Conservation (phyloP, 768 basidiomycete species). For the Amanita polypyramis region DNA sequence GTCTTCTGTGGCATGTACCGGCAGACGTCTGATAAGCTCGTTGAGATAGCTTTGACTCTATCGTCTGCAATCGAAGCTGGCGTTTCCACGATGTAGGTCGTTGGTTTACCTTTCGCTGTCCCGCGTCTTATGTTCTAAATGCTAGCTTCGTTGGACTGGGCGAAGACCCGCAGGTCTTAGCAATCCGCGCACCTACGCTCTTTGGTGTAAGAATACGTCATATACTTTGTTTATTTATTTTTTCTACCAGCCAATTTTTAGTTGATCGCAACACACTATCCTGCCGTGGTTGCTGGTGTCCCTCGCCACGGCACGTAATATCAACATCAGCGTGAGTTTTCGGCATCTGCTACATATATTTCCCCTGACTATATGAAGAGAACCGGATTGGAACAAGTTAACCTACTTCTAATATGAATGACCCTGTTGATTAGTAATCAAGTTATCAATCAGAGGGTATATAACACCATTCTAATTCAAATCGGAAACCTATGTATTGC, state of each 20-base stretch:
- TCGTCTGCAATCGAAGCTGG: conserved; percentile 75
- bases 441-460: too few species aligned
- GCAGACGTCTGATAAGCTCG: background rate
- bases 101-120: background rate
- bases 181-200: conserved; percentile 59
- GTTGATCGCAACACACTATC: conserved; percentile 62
- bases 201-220: conserved; percentile 37
- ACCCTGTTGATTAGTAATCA: too few species aligned
- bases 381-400: too few species aligned
- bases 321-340: background rate
- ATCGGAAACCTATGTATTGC: too few species aligned
- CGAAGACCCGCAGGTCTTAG: conserved; percentile 74
- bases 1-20: conserved; percentile 13
- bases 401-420: too few species aligned
- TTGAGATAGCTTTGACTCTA: conserved; percentile 45
- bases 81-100: conserved; percentile 69
- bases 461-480: too few species aligned
- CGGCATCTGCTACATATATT: too few species aligned
- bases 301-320: conserved; percentile 16
- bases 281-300: conserved; percentile 49
- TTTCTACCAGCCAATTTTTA: conserved; percentile 15
- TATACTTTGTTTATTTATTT: background rate
- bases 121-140: background rate
- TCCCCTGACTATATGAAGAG: too few species aligned
- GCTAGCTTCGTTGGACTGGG: conserved; percentile 72